These are phyloP conservation scores for Eurotiales sp. DNA, from an alignment of 2,329 filamentous ascomycete genomes.

Conservation along the genomic window DNA sequence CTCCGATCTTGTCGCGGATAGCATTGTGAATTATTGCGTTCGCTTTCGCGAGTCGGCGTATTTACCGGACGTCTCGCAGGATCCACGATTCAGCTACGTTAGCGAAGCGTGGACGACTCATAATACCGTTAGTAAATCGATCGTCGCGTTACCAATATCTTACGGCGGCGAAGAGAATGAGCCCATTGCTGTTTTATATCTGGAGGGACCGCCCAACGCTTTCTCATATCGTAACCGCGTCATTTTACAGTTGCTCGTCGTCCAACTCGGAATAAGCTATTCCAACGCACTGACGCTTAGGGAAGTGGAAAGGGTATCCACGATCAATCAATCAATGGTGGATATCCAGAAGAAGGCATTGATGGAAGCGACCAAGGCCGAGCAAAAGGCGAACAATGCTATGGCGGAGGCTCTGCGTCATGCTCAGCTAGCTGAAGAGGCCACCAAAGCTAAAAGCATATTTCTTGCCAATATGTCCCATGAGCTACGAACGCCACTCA, in stretches of 20 bases:
- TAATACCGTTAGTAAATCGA: conserved; percentile 58
- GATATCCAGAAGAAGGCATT: conserved; percentile 62
- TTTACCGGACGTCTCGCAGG: conserved; percentile 51
- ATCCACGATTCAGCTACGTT: conserved; percentile 62
- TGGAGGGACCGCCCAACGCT: conserved; percentile 60
- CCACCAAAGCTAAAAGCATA: conserved; percentile 63
- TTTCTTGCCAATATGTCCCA: conserved; percentile 91
- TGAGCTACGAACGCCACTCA: conserved; percentile 88
- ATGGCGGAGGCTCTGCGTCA: conserved; percentile 62
- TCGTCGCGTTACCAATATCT: conserved; percentile 61
- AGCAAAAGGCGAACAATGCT: conserved; percentile 61
- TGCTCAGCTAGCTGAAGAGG: conserved; percentile 63
- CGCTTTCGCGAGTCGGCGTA: no score
- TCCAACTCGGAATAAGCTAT: conserved; percentile 61
- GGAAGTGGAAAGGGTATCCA: conserved; percentile 58
- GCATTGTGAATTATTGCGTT: no score
- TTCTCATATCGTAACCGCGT: conserved; percentile 58
- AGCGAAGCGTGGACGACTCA: conserved; percentile 53
- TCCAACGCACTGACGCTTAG: conserved; percentile 62
- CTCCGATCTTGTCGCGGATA: conserved; percentile 41
- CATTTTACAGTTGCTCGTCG: conserved; percentile 55
- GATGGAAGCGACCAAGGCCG: conserved; percentile 57
- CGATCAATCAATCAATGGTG: conserved; percentile 62
- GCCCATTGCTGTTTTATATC: conserved; percentile 58
- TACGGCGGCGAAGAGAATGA: conserved; percentile 47